These are phyloP conservation scores for Stenocarpella maydis DNA, from an alignment of 2,329 filamentous ascomycete species.

Conservation along the genomic window DNA sequence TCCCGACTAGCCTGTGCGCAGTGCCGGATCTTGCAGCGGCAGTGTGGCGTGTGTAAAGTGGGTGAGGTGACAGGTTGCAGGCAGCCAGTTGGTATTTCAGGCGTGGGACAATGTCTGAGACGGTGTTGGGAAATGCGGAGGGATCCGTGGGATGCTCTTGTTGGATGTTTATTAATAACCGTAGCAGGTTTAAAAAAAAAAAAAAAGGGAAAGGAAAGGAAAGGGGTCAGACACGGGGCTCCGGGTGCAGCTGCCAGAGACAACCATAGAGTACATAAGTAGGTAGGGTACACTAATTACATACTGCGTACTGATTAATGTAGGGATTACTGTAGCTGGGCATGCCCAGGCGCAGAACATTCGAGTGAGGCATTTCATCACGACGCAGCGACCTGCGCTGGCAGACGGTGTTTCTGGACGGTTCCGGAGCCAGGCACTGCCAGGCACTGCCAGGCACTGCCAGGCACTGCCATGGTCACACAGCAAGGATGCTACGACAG, in stretches of 20 bases:
- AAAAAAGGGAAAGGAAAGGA: no score
- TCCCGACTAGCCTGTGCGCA: slow-evolving; percentile 15
- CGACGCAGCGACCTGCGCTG: not conserved
- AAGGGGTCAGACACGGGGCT: not conserved
- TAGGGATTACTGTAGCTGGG: no score
- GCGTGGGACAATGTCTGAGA: not conserved
- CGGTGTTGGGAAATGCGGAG: not conserved
- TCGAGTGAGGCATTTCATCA: slow-evolving; percentile 1
- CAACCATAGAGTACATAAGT: no score
- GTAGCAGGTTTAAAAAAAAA: no score
- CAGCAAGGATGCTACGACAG: not conserved
- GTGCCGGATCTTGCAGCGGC: slow-evolving; percentile 26
- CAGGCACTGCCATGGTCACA: slow-evolving; percentile 14
- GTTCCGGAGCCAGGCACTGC: slow-evolving; percentile 10
- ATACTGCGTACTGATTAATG: no score
- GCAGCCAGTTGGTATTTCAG: slow-evolving; percentile 4
- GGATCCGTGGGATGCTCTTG: slow-evolving; percentile 1
- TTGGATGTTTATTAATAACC: slow-evolving; percentile 11
- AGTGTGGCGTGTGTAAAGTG: slow-evolving; percentile 11
- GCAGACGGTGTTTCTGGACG: slow-evolving; percentile 3
- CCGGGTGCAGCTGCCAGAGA: slow-evolving; percentile 12
- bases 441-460: no score
- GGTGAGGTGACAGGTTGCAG: slow-evolving; percentile 9
- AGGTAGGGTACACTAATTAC: no score
- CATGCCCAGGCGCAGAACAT: no score